These are phyloP conservation scores for Neopestalotiopsis sp. DNA, from an alignment of 2,329 filamentous ascomycete genomes.

Conservation along the genomic window DNA sequence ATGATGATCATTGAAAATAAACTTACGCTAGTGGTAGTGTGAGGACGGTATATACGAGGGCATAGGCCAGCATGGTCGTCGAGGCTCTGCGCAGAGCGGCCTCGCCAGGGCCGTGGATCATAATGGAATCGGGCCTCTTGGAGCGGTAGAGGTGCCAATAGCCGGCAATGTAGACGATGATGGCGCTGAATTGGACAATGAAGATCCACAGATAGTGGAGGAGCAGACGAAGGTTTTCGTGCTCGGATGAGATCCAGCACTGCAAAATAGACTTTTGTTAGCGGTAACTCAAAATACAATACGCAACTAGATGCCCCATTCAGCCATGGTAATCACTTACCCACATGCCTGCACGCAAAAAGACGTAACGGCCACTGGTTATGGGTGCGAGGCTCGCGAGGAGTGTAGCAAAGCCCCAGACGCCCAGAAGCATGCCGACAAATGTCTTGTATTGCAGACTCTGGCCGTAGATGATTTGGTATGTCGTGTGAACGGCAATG, in stretches of 20 bases:
- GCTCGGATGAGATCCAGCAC: conserved; percentile 59
- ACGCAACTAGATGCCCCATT: background rate
- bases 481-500: conserved; percentile 60
- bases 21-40: conserved; percentile 53
- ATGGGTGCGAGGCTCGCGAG: conserved; percentile 51
- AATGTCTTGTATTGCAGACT: conserved; percentile 47
- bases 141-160: conserved; percentile 36
- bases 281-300: background rate
- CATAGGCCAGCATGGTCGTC: conserved; percentile 57
- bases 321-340: conserved; percentile 4
- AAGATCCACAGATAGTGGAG: conserved; percentile 64
- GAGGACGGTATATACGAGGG: conserved; percentile 54
- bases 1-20: background rate
- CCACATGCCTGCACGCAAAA: conserved; percentile 58
- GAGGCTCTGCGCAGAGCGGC: conserved; percentile 42
- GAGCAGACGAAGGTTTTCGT: conserved; percentile 51
- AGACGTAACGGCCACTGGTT: conserved; percentile 48
- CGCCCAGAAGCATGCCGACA: conserved; percentile 38
- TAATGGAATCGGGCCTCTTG: conserved; percentile 22
- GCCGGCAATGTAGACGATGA: conserved; percentile 52
- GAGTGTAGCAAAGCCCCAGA: conserved; percentile 51
- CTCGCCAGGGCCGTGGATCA: conserved; percentile 26
- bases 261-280: conserved; percentile 23
- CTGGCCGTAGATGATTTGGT: conserved; percentile 52
- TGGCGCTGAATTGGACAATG: conserved; percentile 55